Percentiles rank a stretch among this genome's conserved stretches.
Evolutionary conservation across 2,329 filamentous ascomycete species (phyloP).

Genomic region (Emergomyces africanus): DNA sequence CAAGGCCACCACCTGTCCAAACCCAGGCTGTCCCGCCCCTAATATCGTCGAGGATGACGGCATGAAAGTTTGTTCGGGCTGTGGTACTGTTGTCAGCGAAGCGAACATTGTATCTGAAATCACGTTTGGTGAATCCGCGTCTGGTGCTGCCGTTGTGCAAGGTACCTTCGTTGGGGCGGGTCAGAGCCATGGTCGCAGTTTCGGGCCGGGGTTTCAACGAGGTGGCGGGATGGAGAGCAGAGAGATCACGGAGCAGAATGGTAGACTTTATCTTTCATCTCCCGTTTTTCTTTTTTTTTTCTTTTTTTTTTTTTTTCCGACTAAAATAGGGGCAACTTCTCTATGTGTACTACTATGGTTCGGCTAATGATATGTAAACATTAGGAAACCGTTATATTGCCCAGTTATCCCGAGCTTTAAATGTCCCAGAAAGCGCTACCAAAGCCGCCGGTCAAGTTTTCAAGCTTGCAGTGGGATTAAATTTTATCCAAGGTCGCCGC

Average conservation of each 20-base stretch:
- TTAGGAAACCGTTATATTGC: conserved; percentile 31
- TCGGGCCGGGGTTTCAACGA: conserved; percentile 35
- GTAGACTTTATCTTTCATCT: conserved; percentile 10
- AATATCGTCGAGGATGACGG: conserved; percentile 35
- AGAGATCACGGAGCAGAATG: conserved; percentile 34
- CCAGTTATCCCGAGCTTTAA: conserved; percentile 28
- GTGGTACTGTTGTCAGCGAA: conserved; percentile 73
- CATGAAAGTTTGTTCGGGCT: conserved; percentile 58
- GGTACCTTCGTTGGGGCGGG: conserved; percentile 79
- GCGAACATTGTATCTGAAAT: conserved; percentile 87
- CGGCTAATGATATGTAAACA: conserved; percentile 1
- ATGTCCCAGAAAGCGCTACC: conserved; percentile 46
- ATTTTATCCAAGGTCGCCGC: conserved; percentile 76
- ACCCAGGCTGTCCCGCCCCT: conserved; percentile 32
- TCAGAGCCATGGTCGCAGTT: conserved; percentile 63
- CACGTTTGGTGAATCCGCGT: conserved; percentile 75
- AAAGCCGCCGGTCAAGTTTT: conserved; percentile 60
- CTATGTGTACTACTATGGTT: background rate
- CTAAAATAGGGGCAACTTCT: background rate
- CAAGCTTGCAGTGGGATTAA: conserved; percentile 59
- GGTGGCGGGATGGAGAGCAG: conserved; percentile 37
- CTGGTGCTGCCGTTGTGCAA: conserved; percentile 78
- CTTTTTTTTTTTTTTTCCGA: background rate
- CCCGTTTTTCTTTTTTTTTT: conserved; percentile 1
- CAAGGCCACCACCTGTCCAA: conserved; percentile 30